These are phyloP conservation scores for Circinella minor DNA, from an alignment of 371 early-diverging fungal genomes.

Conservation along the genomic window DNA sequence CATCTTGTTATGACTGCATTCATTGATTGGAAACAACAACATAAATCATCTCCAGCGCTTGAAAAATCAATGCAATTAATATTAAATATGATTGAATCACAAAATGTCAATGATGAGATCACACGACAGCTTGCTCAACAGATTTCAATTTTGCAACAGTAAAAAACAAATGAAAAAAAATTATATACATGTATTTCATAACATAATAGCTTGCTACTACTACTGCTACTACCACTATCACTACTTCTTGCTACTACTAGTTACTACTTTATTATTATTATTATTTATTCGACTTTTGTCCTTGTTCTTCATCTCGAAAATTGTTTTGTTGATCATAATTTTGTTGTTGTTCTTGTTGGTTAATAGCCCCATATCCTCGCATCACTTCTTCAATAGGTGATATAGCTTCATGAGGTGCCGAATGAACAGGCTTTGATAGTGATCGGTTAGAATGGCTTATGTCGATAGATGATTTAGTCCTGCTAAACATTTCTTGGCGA, in stretches of 20 bases:
- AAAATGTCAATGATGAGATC: conserved; percentile 8
- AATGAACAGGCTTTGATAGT: background rate
- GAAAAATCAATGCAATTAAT: conserved; percentile 5
- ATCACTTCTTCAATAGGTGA: conserved; percentile 11
- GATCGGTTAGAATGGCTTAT: background rate
- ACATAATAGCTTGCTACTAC: background rate
- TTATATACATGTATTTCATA: background rate
- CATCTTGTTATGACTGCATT: conserved; percentile 9
- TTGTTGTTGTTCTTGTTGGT: conserved; percentile 1
- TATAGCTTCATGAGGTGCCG: background rate
- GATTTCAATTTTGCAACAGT: background rate
- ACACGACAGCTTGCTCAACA: conserved; percentile 6
- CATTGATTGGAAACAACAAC: conserved; percentile 5
- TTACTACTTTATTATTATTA: conserved; percentile 9
- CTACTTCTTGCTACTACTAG: too few relatives aligned
- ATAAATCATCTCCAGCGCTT: conserved; percentile 5
- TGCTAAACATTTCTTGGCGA: background rate
- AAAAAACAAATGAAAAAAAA: too few relatives aligned
- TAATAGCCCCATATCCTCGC: conserved; percentile 11
- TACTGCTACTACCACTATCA: background rate
- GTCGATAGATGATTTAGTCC: background rate
- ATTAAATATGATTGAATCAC: background rate
- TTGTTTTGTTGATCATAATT: background rate
- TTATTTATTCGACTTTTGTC: conserved; percentile 14
- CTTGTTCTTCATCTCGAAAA: background rate